Evolutionary conservation across 352 stramenopile genomes (phyloP), one percentile per base, ranked within the genome.

Genomic region (Phytophthora tubulina): DNA sequence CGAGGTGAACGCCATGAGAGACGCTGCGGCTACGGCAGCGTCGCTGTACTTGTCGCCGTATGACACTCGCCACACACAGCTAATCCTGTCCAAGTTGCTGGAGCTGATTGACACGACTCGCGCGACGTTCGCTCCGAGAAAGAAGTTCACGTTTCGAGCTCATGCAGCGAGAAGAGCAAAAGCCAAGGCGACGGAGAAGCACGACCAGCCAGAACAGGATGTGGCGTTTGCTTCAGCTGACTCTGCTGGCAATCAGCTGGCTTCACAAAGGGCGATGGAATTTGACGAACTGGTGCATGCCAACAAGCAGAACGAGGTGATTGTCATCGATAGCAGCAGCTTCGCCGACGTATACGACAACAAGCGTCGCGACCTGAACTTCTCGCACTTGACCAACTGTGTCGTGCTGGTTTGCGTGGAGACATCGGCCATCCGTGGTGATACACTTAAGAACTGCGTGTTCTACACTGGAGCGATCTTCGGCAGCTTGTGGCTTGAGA

Each of bases 31-130:
- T 1, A 84, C 78, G 0, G 87, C 81, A n/a, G 84, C 88, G 7
- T 92, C 89, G 38, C 62, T 97, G 30, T 95, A 85, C 65, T 67
- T 97, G 42, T 93, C 90, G n/a, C 84, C 87, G 41, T 97, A 97
- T 53, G 91, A 97, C 60, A 89, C 90, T 53, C 88, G 90, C 11
- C 86, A 95, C 38, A 87, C 88, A 32, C 86, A 96, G 61, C 42
- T 89, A 27, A 90, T 93, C 53, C 42, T 94, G 31, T 53, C 72
- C 21, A 88, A 84, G 53, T 59, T 96, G 14, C 51, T 86, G 46
- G 81, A 91, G 21, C 51, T 88, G 21, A 87, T 96, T 58, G 89
- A 97, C 15, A 72, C 79, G 0, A 93, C 86, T 4, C 81, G 89
- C 3, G 63, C 76, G 61, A 80, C 78, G 4, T 87, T 97, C 57